Evolutionary conservation across 108 stramenopile species (phyloP).

Genomic region (Nannochloropsis salina): DNA sequence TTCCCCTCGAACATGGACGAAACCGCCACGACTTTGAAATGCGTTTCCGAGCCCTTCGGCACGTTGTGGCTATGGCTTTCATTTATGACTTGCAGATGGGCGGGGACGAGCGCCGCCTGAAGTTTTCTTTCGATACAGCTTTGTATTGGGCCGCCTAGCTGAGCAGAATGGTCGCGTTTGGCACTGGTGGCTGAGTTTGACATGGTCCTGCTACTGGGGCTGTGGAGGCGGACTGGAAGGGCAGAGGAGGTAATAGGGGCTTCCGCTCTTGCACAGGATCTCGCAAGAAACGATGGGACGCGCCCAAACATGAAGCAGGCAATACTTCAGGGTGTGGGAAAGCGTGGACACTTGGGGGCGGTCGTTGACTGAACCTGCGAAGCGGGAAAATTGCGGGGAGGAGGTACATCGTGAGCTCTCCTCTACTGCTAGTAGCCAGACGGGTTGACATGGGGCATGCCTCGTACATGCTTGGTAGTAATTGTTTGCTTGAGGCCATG

Average conservation of each 20-base stretch:
- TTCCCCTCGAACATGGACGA: slow-evolving; percentile 64
- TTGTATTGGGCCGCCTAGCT: slow-evolving; percentile 21
- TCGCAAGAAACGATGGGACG: not conserved
- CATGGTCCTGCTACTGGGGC: not conserved
- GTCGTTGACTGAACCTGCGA: no score
- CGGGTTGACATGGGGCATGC: no score
- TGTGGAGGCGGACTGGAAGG: not conserved
- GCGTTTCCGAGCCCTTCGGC: slow-evolving; percentile 67
- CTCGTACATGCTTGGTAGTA: no score
- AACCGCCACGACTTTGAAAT: slow-evolving; percentile 84
- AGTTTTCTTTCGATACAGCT: slow-evolving; percentile 41
- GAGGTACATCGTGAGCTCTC: no score
- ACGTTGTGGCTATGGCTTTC: slow-evolving; percentile 50
- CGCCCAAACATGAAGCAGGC: not conserved
- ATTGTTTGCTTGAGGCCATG: no score
- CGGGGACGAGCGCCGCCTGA: slow-evolving; percentile 25
- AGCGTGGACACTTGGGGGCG: no score
- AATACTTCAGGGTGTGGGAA: not conserved
- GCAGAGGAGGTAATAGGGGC: not conserved
- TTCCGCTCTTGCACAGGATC: not conserved
- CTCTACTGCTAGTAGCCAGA: no score
- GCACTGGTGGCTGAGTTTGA: not conserved
- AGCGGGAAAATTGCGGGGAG: no score
- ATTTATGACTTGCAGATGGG: slow-evolving; percentile 44
- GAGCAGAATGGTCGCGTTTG: no score